phyloP scores from a whole-genome alignment of 2,329 filamentous ascomycete genomes.

The Phaeosphaeriaceae sp. region DNA sequence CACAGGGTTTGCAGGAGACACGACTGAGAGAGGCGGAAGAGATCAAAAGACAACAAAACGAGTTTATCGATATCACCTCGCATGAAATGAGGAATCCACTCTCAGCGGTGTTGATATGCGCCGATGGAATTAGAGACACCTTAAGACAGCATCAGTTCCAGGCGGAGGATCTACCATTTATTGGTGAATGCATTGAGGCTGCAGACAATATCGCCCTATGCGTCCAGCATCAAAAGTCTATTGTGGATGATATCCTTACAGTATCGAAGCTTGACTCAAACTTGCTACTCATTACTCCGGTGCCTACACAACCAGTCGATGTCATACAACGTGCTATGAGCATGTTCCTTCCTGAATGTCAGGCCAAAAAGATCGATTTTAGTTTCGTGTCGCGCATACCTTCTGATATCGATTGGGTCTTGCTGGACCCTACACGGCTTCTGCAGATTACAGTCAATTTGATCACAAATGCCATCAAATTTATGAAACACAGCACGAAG shows the following conservation, averaged over 20 bases:
- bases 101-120: conserved; percentile 41
- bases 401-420: conserved; percentile 48
- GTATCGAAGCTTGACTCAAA: conserved; percentile 43
- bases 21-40: conserved; percentile 39
- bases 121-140: conserved; percentile 41
- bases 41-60: conserved; percentile 43
- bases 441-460: conserved; percentile 53
- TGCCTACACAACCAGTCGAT: conserved; percentile 45
- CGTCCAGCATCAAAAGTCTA: conserved; percentile 43
- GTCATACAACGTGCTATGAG: conserved; percentile 43
- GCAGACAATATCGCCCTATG: conserved; percentile 51
- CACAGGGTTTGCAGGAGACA: conserved; percentile 40
- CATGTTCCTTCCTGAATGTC: conserved; percentile 48
- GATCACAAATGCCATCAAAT: conserved; percentile 57
- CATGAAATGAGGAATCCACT: conserved; percentile 47
- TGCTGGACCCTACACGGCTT: conserved; percentile 51
- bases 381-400: conserved; percentile 43
- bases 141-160: conserved; percentile 26
- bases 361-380: conserved; percentile 38
- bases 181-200: conserved; percentile 38
- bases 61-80: conserved; percentile 47
- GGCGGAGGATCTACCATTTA: conserved; percentile 16
- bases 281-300: conserved; percentile 43
- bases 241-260: conserved; percentile 45
- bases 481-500: conserved; percentile 46